Conservation (phyloP, 2,329 filamentous ascomycete species). For the Penicillium fuscoglaucum region DNA sequence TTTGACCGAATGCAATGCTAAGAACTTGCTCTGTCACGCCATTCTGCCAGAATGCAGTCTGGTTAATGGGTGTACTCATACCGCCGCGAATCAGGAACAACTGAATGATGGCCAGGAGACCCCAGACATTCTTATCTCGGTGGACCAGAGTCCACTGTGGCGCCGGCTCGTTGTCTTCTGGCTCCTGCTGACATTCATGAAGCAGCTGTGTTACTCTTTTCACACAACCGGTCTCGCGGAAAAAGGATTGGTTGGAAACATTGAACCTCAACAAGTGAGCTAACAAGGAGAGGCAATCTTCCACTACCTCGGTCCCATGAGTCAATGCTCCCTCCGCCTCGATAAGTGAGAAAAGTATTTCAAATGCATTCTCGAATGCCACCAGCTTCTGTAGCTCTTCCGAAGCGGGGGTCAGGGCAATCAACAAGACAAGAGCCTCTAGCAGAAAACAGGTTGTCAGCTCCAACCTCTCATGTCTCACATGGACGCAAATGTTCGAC, state of each 20-base stretch:
- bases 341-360: conserved; percentile 79
- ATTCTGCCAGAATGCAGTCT: conserved; percentile 80
- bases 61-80: conserved; percentile 76
- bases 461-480: background rate
- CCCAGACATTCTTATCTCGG: conserved; percentile 87
- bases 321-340: conserved; percentile 75
- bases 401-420: conserved; percentile 81
- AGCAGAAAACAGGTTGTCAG: conserved; percentile 14
- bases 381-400: conserved; percentile 91
- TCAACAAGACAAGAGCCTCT: conserved; percentile 83
- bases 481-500: background rate
- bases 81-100: conserved; percentile 84
- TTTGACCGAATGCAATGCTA: conserved; percentile 75
- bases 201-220: conserved; percentile 70
- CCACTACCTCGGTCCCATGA: conserved; percentile 81
- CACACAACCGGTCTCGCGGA: conserved; percentile 85
- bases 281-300: conserved; percentile 88
- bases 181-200: conserved; percentile 55
- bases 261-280: conserved; percentile 88
- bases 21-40: conserved; percentile 77
- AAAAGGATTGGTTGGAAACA: conserved; percentile 87
- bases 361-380: conserved; percentile 92
- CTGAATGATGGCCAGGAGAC: conserved; percentile 79
- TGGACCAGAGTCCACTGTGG: conserved; percentile 75
- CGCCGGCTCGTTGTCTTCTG: conserved; percentile 55